Evolutionary conservation across 2,329 filamentous ascomycete species (phyloP), one percentile per base, ranked within the genome.

Genomic region (Rhynchosporium agropyri): DNA sequence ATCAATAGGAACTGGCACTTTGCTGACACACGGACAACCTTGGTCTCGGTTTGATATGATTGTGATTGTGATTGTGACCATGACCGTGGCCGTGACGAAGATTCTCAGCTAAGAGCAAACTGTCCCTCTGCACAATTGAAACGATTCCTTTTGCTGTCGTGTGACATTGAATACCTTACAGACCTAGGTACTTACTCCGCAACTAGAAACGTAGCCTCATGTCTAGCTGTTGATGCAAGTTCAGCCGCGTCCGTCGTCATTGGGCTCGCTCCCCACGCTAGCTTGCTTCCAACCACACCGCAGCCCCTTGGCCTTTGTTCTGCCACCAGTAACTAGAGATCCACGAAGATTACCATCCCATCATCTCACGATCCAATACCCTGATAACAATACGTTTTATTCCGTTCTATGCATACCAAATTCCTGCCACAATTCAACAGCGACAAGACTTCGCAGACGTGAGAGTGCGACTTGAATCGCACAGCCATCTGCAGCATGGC

Each of bases 401-500:
- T 46, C 26, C n/a, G 28, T 28, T 45, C 28, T 15, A 8, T 46
- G 20, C n/a, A 28, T n/a, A 33, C 33, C 20, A 15, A 53, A 12
- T 40, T 20, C 26, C 50, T 38, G 0, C 28, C 26, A 42, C 8
- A 54, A 38, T 12, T 6, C 15, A 28, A 36, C 10, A 6, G 13
- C 28, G 40, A 42, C 13, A 9, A 13, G 0, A 54, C 8, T 12
- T 13, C 33, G 10, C 8, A 15, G 28, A 36, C 56, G 26, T 42
- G 48, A 42, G 28, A 45, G 42, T 13, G 40, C 54, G 54, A 45
- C 54, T 57, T 28, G 40, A 45, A 12, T 57, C 54, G 54, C 54
- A 45, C 46, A 33, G 56, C 31, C 38, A 53, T 28, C 58, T 31
- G 36, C 63, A 70, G 8, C 13, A 74, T 87, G 85, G 80, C 85